These are phyloP conservation scores for Cryptosporidium ryanae DNA, from an alignment of 169 alveolate species.

Conservation along the genomic window DNA sequence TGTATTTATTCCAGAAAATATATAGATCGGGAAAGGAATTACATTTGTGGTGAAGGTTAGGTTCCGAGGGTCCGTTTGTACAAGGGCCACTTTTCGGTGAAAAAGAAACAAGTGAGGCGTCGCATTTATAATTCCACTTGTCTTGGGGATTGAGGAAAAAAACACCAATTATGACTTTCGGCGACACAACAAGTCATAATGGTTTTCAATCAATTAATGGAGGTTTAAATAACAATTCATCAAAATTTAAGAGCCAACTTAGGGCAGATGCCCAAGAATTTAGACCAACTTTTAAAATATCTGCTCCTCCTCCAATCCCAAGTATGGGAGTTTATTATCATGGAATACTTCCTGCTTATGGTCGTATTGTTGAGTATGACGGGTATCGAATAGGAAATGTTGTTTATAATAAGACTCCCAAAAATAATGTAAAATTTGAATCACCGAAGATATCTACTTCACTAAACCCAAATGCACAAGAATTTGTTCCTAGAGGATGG, in stretches of 20 bases:
- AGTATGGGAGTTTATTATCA: slow-evolving; percentile 50
- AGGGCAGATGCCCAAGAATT: slow-evolving; percentile 75
- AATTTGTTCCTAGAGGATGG: slow-evolving; percentile 73
- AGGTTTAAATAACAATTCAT: slow-evolving; percentile 7
- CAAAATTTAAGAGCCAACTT: slow-evolving; percentile 59
- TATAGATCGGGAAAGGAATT: slow-evolving; percentile 16
- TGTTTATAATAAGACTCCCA: slow-evolving; percentile 11
- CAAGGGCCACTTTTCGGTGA: slow-evolving; percentile 57
- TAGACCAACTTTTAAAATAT: slow-evolving; percentile 43
- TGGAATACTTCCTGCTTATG: slow-evolving; percentile 49
- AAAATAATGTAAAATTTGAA: slow-evolving; percentile 6
- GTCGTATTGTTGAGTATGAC: slow-evolving; percentile 37
- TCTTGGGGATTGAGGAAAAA: slow-evolving; percentile 6
- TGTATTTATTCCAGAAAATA: slow-evolving; percentile 17
- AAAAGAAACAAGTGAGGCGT: slow-evolving; percentile 60
- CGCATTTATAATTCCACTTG: slow-evolving; percentile 34
- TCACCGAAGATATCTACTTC: slow-evolving; percentile 9
- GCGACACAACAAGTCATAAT: slow-evolving; percentile 56
- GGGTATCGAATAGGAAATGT: slow-evolving; percentile 28
- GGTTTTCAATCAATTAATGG: slow-evolving; percentile 1
- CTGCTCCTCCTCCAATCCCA: slow-evolving; percentile 19
- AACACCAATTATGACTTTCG: slow-evolving; percentile 49
- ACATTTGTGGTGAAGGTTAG: slow-evolving; percentile 49
- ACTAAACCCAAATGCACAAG: slow-evolving; percentile 71
- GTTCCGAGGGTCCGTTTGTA: slow-evolving; percentile 61